Conservation (phyloP, 176 grass and related monocot species). For the Phoenix dactylifera region DNA sequence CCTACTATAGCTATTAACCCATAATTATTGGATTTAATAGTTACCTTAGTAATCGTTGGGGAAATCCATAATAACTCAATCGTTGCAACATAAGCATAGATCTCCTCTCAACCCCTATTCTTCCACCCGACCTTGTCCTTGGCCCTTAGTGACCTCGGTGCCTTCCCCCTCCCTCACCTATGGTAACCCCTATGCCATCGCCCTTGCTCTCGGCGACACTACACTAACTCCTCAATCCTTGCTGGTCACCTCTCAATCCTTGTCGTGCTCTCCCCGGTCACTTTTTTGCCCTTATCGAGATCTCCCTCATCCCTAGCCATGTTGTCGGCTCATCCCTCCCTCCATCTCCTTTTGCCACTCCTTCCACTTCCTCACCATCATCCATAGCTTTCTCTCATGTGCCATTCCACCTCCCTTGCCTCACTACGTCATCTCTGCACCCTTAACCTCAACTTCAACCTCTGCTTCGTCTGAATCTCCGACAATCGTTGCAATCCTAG, state of each 20-base stretch:
- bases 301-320: constrained; percentile 56
- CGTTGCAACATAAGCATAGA: too few relatives aligned
- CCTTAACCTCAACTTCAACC: not conserved
- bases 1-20: too few relatives aligned
- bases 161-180: constrained; percentile 38
- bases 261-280: not conserved
- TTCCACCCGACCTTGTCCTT: too few relatives aligned
- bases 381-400: constrained; percentile 44
- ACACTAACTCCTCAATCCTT: constrained; percentile 41
- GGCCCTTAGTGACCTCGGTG: constrained; percentile 36
- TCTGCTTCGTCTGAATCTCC: constrained; percentile 25
- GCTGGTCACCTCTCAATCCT: constrained; percentile 13
- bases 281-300: constrained; percentile 36
- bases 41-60: too few relatives aligned
- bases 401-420: constrained; percentile 24
- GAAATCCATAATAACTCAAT: too few relatives aligned
- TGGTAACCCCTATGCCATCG: constrained; percentile 20
- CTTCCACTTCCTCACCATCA: constrained; percentile 55
- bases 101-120: too few relatives aligned
- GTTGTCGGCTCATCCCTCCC: constrained; percentile 28
- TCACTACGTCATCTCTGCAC: constrained; percentile 23
- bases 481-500: constrained; percentile 26
- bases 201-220: constrained; percentile 59
- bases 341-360: constrained; percentile 30
- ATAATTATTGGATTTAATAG: too few relatives aligned